Evolutionary conservation across 75 land plant species (phyloP).

Genomic region (Selaginella tamariscina): DNA sequence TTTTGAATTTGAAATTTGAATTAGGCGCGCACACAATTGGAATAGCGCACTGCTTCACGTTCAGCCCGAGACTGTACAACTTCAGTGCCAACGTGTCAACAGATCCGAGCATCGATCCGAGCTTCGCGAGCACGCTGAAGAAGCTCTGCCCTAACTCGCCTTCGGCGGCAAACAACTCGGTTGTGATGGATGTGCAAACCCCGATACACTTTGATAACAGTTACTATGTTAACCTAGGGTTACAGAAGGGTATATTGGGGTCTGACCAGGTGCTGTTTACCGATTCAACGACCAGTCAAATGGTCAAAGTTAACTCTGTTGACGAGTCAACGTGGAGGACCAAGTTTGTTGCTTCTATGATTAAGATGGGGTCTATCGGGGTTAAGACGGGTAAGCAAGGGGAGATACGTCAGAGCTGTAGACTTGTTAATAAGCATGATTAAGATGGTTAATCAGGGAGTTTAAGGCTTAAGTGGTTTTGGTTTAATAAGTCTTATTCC

Average conservation of each 20-base stretch:
- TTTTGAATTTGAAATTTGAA: no score
- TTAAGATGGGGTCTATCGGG: background rate
- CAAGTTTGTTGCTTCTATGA: conserved; percentile 10
- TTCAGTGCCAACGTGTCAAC: conserved; percentile 15
- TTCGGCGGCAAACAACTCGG: conserved; percentile 21
- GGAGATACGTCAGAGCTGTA: background rate
- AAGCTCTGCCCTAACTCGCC: conserved; percentile 44
- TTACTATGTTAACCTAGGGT: conserved; percentile 47
- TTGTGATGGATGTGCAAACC: conserved; percentile 41
- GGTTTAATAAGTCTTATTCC: no score
- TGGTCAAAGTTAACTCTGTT: background rate
- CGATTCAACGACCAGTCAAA: conserved; percentile 22
- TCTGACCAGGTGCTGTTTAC: conserved; percentile 55
- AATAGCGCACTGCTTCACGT: conserved; percentile 42
- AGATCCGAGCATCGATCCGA: conserved; percentile 33
- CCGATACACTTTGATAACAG: conserved; percentile 67
- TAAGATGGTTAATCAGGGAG: no score
- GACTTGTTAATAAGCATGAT: conserved; percentile 2
- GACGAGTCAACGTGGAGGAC: background rate
- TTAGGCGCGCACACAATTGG: conserved; percentile 55
- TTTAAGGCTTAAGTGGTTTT: no score
- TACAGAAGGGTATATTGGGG: conserved; percentile 49
- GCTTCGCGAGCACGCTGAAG: conserved; percentile 23
- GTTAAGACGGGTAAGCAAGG: background rate
- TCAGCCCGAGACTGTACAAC: conserved; percentile 36